Conservation (phyloP, 2,329 filamentous ascomycete genomes). For the Chalaropsis thielavioides region DNA sequence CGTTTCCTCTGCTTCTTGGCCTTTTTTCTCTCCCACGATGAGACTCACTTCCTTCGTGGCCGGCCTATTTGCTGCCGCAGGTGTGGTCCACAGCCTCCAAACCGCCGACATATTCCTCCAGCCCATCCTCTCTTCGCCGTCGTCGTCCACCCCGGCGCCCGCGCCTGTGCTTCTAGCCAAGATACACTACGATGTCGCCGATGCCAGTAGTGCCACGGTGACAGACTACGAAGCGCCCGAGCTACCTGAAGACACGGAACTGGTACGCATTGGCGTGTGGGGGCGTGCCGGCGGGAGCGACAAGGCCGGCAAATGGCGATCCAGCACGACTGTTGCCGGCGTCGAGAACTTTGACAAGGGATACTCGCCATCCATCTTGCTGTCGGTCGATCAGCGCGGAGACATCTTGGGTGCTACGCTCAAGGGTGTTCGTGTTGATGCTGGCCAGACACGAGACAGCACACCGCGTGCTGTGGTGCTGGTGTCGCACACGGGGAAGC, state of each 20-base stretch:
- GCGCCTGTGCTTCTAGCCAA: slow-evolving; percentile 37
- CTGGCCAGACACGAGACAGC: slow-evolving; percentile 50
- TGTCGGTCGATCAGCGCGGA: slow-evolving; percentile 33
- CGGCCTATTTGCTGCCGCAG: slow-evolving; percentile 30
- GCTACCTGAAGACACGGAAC: slow-evolving; percentile 30
- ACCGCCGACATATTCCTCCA: slow-evolving; percentile 42
- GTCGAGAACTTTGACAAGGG: slow-evolving; percentile 46
- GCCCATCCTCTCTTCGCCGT: slow-evolving; percentile 27
- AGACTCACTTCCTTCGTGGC: slow-evolving; percentile 29
- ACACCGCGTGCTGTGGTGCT: slow-evolving; percentile 43
- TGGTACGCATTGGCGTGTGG: slow-evolving; percentile 45
- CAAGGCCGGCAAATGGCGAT: slow-evolving; percentile 33
- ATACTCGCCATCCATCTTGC: slow-evolving; percentile 41
- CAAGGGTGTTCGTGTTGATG: slow-evolving; percentile 46
- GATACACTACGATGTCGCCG: slow-evolving; percentile 38
- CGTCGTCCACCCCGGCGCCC: slow-evolving; percentile 19
- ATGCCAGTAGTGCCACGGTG: slow-evolving; percentile 31
- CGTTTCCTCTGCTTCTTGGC: not conserved
- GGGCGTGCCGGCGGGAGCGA: slow-evolving; percentile 27
- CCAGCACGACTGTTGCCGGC: slow-evolving; percentile 41
- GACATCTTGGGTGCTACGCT: slow-evolving; percentile 35
- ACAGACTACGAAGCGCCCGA: slow-evolving; percentile 43
- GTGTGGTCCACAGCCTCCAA: slow-evolving; percentile 29
- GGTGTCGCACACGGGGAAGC: slow-evolving; percentile 34
- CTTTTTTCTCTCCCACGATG: slow-evolving; percentile 25